phyloP scores from a whole-genome alignment of 208 protist species.

The Naegleria fowleri region DNA sequence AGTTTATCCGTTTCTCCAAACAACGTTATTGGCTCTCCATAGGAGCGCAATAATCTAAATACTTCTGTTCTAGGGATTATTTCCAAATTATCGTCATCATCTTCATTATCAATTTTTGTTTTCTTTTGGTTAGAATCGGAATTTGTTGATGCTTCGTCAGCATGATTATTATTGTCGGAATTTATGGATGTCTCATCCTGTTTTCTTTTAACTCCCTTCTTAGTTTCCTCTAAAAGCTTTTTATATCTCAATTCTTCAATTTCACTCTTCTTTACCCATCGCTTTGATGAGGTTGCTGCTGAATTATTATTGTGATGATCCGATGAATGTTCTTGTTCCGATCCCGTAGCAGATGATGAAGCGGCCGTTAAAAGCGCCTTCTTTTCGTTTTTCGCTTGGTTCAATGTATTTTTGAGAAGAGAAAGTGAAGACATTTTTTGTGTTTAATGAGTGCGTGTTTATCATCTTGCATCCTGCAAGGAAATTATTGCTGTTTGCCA shows the following conservation, averaged over 20 bases:
- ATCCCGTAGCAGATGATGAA: not conserved
- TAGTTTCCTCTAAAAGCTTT: not conserved
- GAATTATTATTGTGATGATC: not conserved
- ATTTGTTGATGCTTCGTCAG: not conserved
- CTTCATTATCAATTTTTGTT: not conserved
- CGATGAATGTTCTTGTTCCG: not conserved
- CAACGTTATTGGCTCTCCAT: constrained; percentile 10
- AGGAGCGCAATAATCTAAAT: not conserved
- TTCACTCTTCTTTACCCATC: not conserved
- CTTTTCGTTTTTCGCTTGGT: not conserved
- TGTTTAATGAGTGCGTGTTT: too few species aligned
- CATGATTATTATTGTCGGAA: not conserved
- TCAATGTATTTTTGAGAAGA: not conserved
- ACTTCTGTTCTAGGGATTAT: not conserved
- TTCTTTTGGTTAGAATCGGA: not conserved
- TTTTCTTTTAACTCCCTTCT: not conserved
- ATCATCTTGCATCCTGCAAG: too few species aligned
- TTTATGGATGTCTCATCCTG: not conserved
- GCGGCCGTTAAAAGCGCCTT: too few species aligned
- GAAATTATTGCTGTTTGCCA: too few species aligned
- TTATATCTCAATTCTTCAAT: not conserved
- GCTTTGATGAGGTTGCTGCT: not conserved
- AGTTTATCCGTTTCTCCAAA: constrained; percentile 18
- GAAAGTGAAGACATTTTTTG: not conserved
- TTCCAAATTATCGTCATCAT: not conserved